Conservation (phyloP, 805 yeast species). For the Saturnispora saitoi region DNA sequence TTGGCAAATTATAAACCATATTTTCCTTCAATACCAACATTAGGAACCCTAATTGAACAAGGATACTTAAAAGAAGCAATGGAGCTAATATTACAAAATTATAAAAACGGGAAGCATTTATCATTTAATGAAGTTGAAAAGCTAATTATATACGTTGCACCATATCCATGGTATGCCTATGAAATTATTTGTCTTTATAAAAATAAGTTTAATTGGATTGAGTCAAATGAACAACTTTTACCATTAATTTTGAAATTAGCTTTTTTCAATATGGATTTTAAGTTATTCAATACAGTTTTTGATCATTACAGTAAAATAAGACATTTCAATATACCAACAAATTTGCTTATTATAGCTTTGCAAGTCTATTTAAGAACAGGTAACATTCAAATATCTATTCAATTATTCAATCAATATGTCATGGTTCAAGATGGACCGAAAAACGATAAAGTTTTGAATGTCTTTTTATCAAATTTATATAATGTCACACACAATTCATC, state of each 20-base stretch:
- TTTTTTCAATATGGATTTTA: conserved; percentile 17
- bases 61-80: conserved; percentile 8
- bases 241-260: conserved; percentile 17
- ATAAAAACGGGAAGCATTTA: conserved; percentile 8
- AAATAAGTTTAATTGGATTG: conserved; percentile 13
- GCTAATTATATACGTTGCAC: conserved; percentile 15
- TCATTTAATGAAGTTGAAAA: conserved; percentile 21
- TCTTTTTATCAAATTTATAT: conserved; percentile 18
- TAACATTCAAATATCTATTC: conserved; percentile 22
- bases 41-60: conserved; percentile 3
- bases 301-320: conserved; percentile 12
- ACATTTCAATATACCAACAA: conserved; percentile 11
- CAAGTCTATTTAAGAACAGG: conserved; percentile 21
- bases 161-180: conserved; percentile 16
- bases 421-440: conserved; percentile 15
- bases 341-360: conserved; percentile 18
- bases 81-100: conserved; percentile 7
- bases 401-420: conserved; percentile 24
- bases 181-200: conserved; percentile 15
- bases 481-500: conserved; percentile 17
- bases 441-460: conserved; percentile 14
- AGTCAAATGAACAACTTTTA: conserved; percentile 12
- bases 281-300: conserved; percentile 20
- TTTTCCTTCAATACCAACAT: conserved; percentile 3
- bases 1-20: conserved; percentile 1